These are phyloP conservation scores for Phytophthora palmivora DNA, from an alignment of 352 stramenopile species.

Conservation along the genomic window DNA sequence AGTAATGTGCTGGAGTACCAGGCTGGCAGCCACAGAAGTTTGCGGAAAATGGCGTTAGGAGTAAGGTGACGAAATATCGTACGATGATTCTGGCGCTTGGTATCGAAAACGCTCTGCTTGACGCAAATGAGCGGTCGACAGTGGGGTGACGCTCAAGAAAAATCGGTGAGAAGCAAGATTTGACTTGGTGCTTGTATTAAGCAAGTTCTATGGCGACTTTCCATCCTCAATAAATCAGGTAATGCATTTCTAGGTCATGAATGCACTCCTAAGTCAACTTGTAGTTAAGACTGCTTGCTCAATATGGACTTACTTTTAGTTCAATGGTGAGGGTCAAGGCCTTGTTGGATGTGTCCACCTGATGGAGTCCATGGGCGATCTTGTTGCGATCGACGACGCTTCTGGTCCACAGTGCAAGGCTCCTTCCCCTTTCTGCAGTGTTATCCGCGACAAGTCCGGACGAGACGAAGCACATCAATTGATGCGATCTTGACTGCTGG, in stretches of 20 bases:
- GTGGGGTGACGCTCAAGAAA: background rate
- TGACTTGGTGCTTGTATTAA: too few species aligned
- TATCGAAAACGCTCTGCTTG: background rate
- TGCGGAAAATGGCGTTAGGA: background rate
- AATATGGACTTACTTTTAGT: too few species aligned
- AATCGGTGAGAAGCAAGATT: too few species aligned
- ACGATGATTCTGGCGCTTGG: slow-evolving; percentile 2
- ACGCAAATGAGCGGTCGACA: slow-evolving; percentile 8
- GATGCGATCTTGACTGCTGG: slow-evolving; percentile 10
- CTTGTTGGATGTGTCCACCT: too few species aligned
- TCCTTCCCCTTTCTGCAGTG: slow-evolving; percentile 20
- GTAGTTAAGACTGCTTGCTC: too few species aligned
- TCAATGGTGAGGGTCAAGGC: too few species aligned
- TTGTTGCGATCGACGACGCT: slow-evolving; percentile 16
- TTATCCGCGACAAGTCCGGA: slow-evolving; percentile 28
- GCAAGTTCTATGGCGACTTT: too few species aligned
- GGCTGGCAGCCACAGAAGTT: background rate
- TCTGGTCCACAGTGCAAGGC: slow-evolving; percentile 24
- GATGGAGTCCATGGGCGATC: too few species aligned
- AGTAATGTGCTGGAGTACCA: slow-evolving; percentile 10
- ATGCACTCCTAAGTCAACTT: too few species aligned
- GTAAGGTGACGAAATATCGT: too few species aligned
- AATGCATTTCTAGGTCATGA: slow-evolving; percentile 18
- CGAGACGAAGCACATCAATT: slow-evolving; percentile 3
- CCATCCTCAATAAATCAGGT: slow-evolving; percentile 21